Conservation (phyloP, 2,329 filamentous ascomycete genomes). For the Arthroderma sp. region DNA sequence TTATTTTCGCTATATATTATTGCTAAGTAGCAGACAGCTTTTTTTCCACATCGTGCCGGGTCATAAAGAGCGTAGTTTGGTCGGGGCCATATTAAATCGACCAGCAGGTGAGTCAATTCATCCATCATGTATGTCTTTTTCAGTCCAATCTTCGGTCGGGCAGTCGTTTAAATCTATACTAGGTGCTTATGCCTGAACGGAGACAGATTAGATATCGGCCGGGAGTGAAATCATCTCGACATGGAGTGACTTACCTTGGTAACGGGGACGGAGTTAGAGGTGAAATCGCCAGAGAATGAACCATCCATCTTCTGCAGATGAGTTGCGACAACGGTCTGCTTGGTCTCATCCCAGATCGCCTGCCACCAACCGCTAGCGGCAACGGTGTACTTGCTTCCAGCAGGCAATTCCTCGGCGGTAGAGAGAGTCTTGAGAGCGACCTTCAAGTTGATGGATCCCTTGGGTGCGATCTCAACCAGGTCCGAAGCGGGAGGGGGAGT, state of each 20-base stretch:
- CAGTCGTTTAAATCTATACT: too few relatives aligned
- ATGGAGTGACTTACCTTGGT: slow-evolving; percentile 5
- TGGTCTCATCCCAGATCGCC: slow-evolving; percentile 22
- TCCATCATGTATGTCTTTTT: too few relatives aligned
- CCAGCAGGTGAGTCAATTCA: too few relatives aligned
- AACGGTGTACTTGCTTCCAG: slow-evolving; percentile 24
- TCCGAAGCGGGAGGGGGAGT: slow-evolving; percentile 22
- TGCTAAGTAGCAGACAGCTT: too few relatives aligned
- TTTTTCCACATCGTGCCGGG: too few relatives aligned
- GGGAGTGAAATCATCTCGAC: too few relatives aligned
- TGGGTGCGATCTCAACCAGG: slow-evolving; percentile 23
- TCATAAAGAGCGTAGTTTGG: too few relatives aligned
- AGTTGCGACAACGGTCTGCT: slow-evolving; percentile 17
- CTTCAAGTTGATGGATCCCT: slow-evolving; percentile 15
- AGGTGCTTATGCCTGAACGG: too few relatives aligned
- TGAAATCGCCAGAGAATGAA: slow-evolving; percentile 17
- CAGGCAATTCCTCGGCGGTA: slow-evolving; percentile 18
- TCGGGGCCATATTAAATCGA: too few relatives aligned
- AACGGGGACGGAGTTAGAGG: slow-evolving; percentile 16
- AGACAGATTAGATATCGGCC: too few relatives aligned
- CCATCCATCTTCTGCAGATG: slow-evolving; percentile 16
- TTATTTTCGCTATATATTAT: too few relatives aligned
- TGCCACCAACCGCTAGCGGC: slow-evolving; percentile 27
- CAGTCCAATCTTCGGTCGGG: too few relatives aligned
- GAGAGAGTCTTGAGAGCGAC: slow-evolving; percentile 22